Evolutionary conservation across 73 alveolate genomes (phyloP), one percentile per base, ranked within the genome.

Genomic region (Halteria grandinella): DNA sequence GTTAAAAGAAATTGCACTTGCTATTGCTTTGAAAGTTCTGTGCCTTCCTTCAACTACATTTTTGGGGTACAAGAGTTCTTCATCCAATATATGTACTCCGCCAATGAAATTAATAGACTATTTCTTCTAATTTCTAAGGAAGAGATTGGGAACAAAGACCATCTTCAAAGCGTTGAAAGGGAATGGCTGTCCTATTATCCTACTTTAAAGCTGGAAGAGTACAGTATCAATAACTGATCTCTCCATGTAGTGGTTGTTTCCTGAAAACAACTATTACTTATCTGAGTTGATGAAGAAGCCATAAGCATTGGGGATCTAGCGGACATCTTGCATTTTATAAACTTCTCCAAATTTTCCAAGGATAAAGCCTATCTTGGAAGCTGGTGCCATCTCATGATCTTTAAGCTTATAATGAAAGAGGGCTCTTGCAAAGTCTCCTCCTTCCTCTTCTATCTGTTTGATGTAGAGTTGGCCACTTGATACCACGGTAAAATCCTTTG

Each of bases 91-190:
- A 31, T 58, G 75, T 10, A 82, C 54, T 45, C 80, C 80, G 20
- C 87, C 87, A 2, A 69, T 69, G 52, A 43, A 73, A n/a, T 80
- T 55, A 15, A 36, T n/a, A 37, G 73, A 23, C 48, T 74, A 34
- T 44, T 75, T 75, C 12, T 52, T 75, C 14, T 47, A 34, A 15
- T 40, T 21, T 29, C 48, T 58, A 6, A 33, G 3, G 34, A 40
- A 32, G 41, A 75, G 51, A 33, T 73, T 55, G 14, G 91, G 91
- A 14, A 82, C 63, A 59, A 82, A 74, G 0, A 82, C 70, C 47
- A 82, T 29, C 62, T 82, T 82, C 0, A 31, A 31, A 0, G 86
- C 73, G 14, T 27, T 7, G 32, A 24, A 82, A 5, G 91, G 91
- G 52, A 39, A 72, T 17, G 32, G 76, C 10, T 12, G 49, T 27